Base-by-base conservation (phyloP, 2,329 filamentous ascomycete species). In the Geosmithia morbida region DNA sequence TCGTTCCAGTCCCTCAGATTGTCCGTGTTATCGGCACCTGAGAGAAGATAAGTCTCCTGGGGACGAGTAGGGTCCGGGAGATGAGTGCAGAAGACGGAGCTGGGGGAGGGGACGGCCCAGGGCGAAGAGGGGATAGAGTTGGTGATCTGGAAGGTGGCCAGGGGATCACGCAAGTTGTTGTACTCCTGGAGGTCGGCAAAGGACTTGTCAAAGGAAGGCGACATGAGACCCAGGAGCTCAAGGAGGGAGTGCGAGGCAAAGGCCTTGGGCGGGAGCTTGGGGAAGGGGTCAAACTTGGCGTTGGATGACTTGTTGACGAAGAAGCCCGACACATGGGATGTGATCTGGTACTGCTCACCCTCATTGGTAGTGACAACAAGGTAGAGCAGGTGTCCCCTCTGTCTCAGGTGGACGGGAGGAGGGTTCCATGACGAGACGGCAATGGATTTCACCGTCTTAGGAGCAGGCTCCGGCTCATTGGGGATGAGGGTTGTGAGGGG, bases 1-100 rank as follows among this genome's bases (percentile, higher is more conserved):
- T 98, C 92, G 57, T 98, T 98, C 90, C 94, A 98, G 64, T 98
- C 92, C 49, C 92, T 81, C 52, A 98, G 71, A 4, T 88, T 95
- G 60, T 98, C 92, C 0, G 87, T 87, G 61, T 90, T 95, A 59
- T 98, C 92, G 22, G 89, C 82, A 29, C 94, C 94, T 18, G 86
- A 79, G 50, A 97, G 81, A 50, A 98, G 71, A 61, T 87, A 96
- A 45, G 85, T 86, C 70, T 98, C 92, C 66, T 98, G 92, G 19
- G 89, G 86, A 48, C 94, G 80, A 19, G 89, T 87, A 51, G 88
- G 77, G 61, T 98, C 92, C 20, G 89, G 64, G 57, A 83, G 77
- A 62, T 98, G 92, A 49, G 77, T 69, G 57, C 74, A 81, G 51
- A 81, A 66, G 7, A 79, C 63, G 6, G 81, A 82, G 13, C 74